Evolutionary conservation across 768 basidiomycete genomes (phyloP).

Genomic region (Rhodocollybia butyracea): DNA sequence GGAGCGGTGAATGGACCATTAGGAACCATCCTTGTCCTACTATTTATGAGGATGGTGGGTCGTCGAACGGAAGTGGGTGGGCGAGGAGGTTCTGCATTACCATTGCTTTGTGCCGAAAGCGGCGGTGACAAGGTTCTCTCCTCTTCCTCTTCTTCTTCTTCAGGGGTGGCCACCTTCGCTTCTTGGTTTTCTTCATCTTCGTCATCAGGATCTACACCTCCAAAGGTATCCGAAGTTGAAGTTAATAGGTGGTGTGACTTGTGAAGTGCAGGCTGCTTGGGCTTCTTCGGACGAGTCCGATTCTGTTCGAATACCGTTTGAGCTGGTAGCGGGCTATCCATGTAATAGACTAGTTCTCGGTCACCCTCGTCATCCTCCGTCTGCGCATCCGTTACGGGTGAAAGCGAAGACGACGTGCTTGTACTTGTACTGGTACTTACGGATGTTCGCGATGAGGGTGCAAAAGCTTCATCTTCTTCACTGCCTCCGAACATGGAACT

Average conservation of each 20-base stretch:
- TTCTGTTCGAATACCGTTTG: constrained; percentile 1
- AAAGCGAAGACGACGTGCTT: constrained; percentile 1
- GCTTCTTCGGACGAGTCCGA: neutral
- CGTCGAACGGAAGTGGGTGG: neutral
- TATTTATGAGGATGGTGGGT: constrained; percentile 34
- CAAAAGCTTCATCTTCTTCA: constrained; percentile 34
- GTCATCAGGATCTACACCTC: constrained; percentile 17
- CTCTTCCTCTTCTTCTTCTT: neutral
- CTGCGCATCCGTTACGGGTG: constrained; percentile 29
- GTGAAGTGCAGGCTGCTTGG: neutral
- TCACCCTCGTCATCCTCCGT: constrained; percentile 1
- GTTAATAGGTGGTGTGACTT: constrained; percentile 19
- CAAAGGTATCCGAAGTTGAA: constrained; percentile 36
- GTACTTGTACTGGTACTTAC: constrained; percentile 1
- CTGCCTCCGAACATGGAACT: constrained; percentile 43
- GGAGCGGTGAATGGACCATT: constrained; percentile 20
- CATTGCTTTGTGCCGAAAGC: neutral
- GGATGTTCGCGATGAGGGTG: constrained; percentile 26
- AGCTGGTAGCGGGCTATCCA: constrained; percentile 21
- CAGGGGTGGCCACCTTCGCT: neutral
- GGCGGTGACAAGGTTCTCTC: neutral
- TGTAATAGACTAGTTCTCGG: constrained; percentile 30
- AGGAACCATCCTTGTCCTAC: constrained; percentile 7
- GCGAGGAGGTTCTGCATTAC: neutral
- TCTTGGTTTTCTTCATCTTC: constrained; percentile 13